phyloP scores from a whole-genome alignment of 2,329 filamentous ascomycete genomes.

The Clathrospora elynae region DNA sequence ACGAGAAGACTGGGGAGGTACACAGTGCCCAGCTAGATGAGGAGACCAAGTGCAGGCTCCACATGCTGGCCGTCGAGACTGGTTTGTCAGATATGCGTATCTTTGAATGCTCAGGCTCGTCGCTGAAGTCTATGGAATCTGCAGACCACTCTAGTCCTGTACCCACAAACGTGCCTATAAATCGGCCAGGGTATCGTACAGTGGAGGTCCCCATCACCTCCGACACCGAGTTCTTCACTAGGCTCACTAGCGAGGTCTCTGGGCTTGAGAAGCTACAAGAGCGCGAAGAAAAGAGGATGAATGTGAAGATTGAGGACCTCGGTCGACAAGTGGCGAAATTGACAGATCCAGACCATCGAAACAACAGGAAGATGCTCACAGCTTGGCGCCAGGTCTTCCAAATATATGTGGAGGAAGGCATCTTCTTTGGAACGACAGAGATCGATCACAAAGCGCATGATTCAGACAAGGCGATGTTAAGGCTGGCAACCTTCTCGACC shows the following conservation, averaged over 20 bases:
- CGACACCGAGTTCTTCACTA: conserved; percentile 78
- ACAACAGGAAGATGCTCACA: conserved; percentile 67
- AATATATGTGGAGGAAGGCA: conserved; percentile 75
- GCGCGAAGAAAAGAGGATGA: conserved; percentile 68
- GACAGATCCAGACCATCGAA: conserved; percentile 67
- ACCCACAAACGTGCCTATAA: conserved; percentile 4
- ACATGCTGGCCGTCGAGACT: conserved; percentile 61
- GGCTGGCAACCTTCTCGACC: conserved; percentile 74
- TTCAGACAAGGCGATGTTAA: conserved; percentile 67
- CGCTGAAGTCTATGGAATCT: conserved; percentile 10
- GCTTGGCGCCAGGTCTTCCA: conserved; percentile 83
- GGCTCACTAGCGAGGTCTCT: conserved; percentile 72
- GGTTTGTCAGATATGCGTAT: conserved; percentile 49
- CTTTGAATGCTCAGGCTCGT: conserved; percentile 33
- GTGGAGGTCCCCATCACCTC: conserved; percentile 79
- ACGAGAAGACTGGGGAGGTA: conserved; percentile 68
- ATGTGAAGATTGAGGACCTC: conserved; percentile 65
- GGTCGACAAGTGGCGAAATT: conserved; percentile 68
- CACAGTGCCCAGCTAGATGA: conserved; percentile 71
- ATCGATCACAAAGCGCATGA: conserved; percentile 69
- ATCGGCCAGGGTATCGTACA: conserved; percentile 43
- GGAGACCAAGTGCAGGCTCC: conserved; percentile 66
- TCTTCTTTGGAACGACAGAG: conserved; percentile 83
- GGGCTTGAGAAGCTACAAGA: conserved; percentile 71
- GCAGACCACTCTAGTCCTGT: background rate